phyloP scores from a whole-genome alignment of 1,284 basidiomycete species.

The Heterobasidion irregulare region DNA sequence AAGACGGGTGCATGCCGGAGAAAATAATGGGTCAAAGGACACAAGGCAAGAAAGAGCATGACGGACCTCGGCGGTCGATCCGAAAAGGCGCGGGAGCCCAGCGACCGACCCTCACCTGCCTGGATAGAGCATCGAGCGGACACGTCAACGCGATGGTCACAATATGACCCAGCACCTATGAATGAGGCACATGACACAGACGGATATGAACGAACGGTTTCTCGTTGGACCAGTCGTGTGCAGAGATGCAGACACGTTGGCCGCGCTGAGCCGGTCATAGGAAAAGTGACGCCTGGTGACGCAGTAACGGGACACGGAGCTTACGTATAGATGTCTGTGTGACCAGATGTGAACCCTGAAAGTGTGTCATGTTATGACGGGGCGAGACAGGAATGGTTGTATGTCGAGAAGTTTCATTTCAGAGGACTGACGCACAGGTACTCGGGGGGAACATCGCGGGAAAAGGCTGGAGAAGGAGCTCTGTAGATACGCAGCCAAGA shows the following conservation, averaged over 20 bases:
- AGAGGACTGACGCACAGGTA: background rate
- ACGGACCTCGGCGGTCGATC: too few relatives aligned
- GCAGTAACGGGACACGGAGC: too few relatives aligned
- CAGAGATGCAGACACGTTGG: background rate
- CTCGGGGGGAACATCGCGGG: background rate
- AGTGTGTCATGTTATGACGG: background rate
- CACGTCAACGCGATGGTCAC: background rate
- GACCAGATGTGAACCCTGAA: background rate
- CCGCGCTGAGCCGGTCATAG: background rate
- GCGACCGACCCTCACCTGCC: background rate
- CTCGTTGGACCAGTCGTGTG: background rate
- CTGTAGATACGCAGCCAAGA: background rate
- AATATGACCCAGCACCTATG: background rate
- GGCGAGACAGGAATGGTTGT: background rate
- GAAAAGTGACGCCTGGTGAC: background rate
- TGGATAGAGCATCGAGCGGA: background rate
- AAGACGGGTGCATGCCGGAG: background rate
- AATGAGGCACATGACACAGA: background rate
- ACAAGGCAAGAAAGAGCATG: too few relatives aligned
- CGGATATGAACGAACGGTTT: background rate
- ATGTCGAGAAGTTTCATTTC: background rate
- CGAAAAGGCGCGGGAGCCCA: background rate
- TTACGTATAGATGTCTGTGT: too few relatives aligned
- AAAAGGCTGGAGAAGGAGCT: background rate
- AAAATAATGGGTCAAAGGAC: background rate